These are phyloP conservation scores for Ottelia alismoides DNA, from an alignment of 106 monocot genomes.

Conservation along the genomic window DNA sequence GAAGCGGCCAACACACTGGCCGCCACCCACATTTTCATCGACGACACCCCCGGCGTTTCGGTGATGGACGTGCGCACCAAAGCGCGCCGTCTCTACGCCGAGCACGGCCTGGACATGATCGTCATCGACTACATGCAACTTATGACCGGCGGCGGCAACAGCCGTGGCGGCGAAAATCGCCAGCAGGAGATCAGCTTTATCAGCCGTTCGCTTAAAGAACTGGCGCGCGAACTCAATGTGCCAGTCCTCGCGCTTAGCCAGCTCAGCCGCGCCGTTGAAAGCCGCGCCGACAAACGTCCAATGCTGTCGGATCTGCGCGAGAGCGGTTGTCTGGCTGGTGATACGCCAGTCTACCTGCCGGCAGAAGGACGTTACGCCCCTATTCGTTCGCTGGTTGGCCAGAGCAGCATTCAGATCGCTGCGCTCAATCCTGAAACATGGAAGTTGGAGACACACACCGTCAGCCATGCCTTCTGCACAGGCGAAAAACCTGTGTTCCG, in stretches of 20 bases:
- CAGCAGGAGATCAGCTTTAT: neutral
- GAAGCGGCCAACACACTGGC: neutral
- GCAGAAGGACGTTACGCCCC: no score
- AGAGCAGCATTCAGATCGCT: no score
- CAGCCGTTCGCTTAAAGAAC: neutral
- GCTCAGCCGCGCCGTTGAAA: neutral
- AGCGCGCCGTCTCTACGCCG: neutral
- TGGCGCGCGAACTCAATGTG: neutral
- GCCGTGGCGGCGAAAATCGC: neutral
- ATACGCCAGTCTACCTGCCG: no score
- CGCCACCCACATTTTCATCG: neutral
- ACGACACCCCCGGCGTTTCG: neutral
- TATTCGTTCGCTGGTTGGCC: no score
- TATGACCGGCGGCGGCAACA: no score
- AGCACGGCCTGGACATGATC: neutral
- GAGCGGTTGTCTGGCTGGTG: no score
- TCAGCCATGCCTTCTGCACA: no score
- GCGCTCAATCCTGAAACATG: no score
- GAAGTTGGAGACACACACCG: no score
- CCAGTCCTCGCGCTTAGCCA: neutral
- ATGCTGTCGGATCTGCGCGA: neutral
- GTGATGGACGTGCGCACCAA: neutral
- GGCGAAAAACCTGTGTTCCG: no score
- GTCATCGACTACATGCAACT: neutral
- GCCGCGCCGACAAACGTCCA: neutral